A percentile compares a stretch with the other conserved stretches of the same genome.
These are phyloP conservation scores for Pilasporangium apinafurcum DNA, from an alignment of 352 stramenopile species.

Conservation along the genomic window DNA sequence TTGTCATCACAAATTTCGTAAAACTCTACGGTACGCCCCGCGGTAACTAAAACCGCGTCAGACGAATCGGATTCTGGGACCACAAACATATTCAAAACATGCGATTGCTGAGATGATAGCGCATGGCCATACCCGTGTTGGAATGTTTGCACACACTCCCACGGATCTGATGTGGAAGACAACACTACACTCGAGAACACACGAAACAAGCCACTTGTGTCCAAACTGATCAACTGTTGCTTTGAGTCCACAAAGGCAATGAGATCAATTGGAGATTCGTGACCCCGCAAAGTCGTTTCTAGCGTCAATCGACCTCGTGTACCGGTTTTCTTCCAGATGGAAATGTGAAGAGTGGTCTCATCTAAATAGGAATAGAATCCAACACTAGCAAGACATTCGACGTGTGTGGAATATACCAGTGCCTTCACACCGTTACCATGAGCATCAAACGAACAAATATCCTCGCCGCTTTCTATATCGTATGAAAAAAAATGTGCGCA, in stretches of 20 bases:
- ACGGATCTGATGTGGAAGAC: conserved; percentile 34
- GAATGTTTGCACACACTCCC: conserved; percentile 43
- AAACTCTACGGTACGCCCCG: conserved; percentile 28
- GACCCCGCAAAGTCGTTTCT: conserved; percentile 27
- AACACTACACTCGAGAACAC: conserved; percentile 43
- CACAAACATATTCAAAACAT: conserved; percentile 13
- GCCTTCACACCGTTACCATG: conserved; percentile 52
- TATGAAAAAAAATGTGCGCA: background rate
- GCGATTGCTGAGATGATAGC: background rate
- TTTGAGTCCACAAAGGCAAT: conserved; percentile 52
- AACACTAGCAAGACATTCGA: conserved; percentile 48
- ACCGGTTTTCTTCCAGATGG: conserved; percentile 37
- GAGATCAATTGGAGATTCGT: conserved; percentile 29
- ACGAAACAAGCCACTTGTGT: conserved; percentile 31
- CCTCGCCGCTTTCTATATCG: conserved; percentile 23
- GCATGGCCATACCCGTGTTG: conserved; percentile 7
- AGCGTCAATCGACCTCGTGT: conserved; percentile 14
- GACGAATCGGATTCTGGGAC: conserved; percentile 36
- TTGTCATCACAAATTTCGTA: conserved; percentile 59
- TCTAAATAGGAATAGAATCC: conserved; percentile 59
- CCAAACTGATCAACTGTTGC: conserved; percentile 47
- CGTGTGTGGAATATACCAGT: conserved; percentile 34
- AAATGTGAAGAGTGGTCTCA: conserved; percentile 53
- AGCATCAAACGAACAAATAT: conserved; percentile 43
- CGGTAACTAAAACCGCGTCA: conserved; percentile 49